Conservation (phyloP, 306 rosid genomes). For the Fragaria iinumae region DNA sequence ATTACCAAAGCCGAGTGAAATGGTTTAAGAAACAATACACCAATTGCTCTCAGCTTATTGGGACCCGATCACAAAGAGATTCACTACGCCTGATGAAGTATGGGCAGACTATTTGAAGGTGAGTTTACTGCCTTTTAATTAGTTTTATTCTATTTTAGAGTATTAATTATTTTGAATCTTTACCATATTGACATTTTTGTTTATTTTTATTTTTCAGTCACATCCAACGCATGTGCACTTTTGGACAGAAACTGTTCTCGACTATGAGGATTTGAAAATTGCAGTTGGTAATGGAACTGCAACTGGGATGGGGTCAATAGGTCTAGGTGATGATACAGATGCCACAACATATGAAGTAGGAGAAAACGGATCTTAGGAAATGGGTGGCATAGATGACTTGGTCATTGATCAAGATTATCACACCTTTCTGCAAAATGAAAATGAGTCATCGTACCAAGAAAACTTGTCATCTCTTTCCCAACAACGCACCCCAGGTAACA, state of each 20-base stretch:
- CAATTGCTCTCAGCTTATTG: background rate
- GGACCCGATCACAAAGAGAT: background rate
- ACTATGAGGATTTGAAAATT: slow-evolving; percentile 2
- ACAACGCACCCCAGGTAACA: background rate
- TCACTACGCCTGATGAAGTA: background rate
- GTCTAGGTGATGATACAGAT: background rate
- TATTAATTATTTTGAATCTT: background rate
- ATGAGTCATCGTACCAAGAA: background rate
- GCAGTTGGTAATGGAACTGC: slow-evolving; percentile 1
- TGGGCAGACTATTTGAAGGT: background rate
- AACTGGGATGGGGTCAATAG: background rate
- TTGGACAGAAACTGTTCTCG: background rate
- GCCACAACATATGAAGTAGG: background rate
- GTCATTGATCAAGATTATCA: background rate
- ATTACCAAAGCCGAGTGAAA: background rate
- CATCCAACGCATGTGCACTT: background rate
- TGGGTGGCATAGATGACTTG: background rate
- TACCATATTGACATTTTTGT: background rate
- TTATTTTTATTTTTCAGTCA: background rate
- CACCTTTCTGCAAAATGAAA: background rate
- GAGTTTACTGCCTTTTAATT: background rate
- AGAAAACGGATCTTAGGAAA: background rate
- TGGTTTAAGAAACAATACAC: background rate
- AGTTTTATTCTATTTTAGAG: background rate
- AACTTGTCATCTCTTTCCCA: background rate